Conservation (phyloP, 2,329 filamentous ascomycete genomes). For the Tricladium varicosporioides region DNA sequence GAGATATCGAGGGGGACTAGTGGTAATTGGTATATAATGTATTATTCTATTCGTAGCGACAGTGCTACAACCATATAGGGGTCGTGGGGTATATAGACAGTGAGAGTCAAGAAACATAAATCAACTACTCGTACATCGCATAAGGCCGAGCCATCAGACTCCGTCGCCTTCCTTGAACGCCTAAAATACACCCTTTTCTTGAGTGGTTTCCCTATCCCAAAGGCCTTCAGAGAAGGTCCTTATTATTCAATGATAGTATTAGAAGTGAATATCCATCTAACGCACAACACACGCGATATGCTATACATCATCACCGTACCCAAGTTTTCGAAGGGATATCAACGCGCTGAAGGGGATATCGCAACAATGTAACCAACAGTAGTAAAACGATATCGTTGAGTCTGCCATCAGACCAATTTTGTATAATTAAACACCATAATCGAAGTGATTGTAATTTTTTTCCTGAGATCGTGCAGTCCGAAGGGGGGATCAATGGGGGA, state of each 20-base stretch:
- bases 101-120: not conserved
- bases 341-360: conserved; percentile 23
- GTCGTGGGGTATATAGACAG: conserved; percentile 1
- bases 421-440: conserved; percentile 5
- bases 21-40: not conserved
- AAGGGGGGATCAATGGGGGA: no score
- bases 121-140: not conserved
- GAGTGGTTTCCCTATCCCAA: not conserved
- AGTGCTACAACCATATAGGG: not conserved
- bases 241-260: not conserved
- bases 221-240: not conserved
- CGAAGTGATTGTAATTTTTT: not conserved
- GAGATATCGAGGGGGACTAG: not conserved
- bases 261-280: not conserved
- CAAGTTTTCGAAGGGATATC: conserved; percentile 14
- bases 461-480: not conserved
- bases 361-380: conserved; percentile 2
- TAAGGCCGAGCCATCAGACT: not conserved
- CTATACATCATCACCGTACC: conserved; percentile 5
- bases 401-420: conserved; percentile 4
- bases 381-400: not conserved
- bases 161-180: not conserved
- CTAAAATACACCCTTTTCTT: not conserved
- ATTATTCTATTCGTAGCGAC: conserved; percentile 1
- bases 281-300: not conserved